phyloP scores from a whole-genome alignment of 2,329 filamentous ascomycete species.

The Botrytis cinerea region DNA sequence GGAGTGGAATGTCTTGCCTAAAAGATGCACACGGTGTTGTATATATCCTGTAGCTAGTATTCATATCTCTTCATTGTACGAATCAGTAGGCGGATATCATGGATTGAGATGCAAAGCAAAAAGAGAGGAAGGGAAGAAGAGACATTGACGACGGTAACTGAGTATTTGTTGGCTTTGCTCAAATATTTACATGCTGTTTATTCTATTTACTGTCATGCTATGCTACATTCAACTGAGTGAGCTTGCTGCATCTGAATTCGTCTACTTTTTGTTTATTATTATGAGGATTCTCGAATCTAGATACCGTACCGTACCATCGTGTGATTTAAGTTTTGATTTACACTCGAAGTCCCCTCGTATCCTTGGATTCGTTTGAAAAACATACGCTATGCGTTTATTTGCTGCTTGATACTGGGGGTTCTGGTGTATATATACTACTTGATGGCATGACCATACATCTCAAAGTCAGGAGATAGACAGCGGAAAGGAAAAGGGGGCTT shows the following conservation, averaged over 20 bases:
- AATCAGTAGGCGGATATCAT: fast-evolving
- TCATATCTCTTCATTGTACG: fast-evolving
- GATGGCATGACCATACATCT: background rate
- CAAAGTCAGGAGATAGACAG: background rate
- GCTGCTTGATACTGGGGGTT: background rate
- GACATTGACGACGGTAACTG: background rate
- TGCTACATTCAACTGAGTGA: fast-evolving
- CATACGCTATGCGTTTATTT: background rate
- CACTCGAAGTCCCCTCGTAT: background rate
- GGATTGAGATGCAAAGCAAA: fast-evolving
- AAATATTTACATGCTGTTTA: background rate
- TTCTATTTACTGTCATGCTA: background rate
- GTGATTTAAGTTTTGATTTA: background rate
- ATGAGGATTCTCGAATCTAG: fast-evolving
- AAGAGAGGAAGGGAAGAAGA: background rate
- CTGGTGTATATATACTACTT: background rate
- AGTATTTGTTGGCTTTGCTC: background rate
- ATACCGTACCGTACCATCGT: background rate
- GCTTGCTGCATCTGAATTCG: background rate
- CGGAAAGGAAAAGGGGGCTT: no score
- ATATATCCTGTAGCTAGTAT: background rate
- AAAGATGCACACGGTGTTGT: background rate
- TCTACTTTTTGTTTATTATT: fast-evolving
- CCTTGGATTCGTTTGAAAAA: no score
- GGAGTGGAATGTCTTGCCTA: no score